A percentile compares a stretch with the other conserved stretches of the same genome.
phyloP scores from a whole-genome alignment of 257 asterid species.

The Nicotiana attenuata region DNA sequence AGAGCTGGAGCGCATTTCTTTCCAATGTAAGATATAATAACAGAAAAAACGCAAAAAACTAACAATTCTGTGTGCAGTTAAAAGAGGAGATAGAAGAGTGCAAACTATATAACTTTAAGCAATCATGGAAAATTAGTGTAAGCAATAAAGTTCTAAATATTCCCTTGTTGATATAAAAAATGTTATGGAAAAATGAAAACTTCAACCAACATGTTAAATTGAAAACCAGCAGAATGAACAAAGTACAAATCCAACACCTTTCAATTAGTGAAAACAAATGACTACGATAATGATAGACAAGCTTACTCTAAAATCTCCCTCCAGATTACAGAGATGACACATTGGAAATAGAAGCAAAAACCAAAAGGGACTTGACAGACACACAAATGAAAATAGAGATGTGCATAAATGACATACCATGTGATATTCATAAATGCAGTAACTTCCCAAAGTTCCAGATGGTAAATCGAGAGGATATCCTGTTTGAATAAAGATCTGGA shows the following conservation, averaged over 20 bases:
- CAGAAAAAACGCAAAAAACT: neutral
- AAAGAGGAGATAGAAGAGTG: neutral
- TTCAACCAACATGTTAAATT: neutral
- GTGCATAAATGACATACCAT: slow-evolving; percentile 53
- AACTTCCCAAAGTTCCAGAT: slow-evolving; percentile 98
- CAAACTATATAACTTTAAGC: neutral
- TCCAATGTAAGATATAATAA: neutral
- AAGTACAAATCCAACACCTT: neutral
- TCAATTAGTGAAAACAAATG: neutral
- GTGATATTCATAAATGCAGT: slow-evolving; percentile 98
- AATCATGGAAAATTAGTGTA: neutral
- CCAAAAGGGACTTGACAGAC: neutral
- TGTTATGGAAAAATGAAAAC: neutral
- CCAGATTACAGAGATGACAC: neutral
- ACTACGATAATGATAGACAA: neutral
- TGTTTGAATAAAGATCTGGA: slow-evolving; percentile 97
- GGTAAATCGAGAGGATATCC: slow-evolving; percentile 99
- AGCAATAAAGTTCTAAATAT: neutral
- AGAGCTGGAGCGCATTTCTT: neutral
- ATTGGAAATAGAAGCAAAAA: neutral
- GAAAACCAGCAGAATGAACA: neutral
- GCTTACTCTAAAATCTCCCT: neutral
- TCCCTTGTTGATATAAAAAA: neutral
- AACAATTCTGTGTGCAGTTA: neutral
- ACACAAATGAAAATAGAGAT: neutral